Conservation (phyloP, 2,329 filamentous ascomycete genomes). For the Aureobasidium sp. region DNA sequence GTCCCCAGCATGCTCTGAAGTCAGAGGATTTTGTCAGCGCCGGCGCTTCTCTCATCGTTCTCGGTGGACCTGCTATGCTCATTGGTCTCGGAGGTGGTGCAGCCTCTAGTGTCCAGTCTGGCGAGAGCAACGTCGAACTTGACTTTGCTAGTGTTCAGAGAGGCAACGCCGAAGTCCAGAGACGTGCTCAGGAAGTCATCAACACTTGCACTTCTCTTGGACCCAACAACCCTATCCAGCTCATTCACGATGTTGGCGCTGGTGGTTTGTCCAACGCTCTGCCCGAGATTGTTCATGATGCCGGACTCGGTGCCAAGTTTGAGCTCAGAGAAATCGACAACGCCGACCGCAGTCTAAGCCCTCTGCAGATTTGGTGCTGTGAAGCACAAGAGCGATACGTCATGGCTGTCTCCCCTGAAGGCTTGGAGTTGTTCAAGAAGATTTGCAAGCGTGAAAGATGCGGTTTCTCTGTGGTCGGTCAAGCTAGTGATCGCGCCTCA, state of each 20-base stretch:
- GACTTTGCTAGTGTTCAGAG: conserved; percentile 97
- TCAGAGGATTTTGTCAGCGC: conserved; percentile 67
- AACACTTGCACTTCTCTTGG: conserved; percentile 85
- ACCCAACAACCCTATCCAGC: conserved; percentile 77
- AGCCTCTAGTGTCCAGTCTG: conserved; percentile 81
- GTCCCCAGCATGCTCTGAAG: conserved; percentile 86
- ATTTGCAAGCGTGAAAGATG: conserved; percentile 76
- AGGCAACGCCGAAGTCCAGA: conserved; percentile 93
- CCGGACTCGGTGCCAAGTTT: conserved; percentile 81
- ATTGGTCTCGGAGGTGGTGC: conserved; percentile 94
- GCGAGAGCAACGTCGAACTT: conserved; percentile 80
- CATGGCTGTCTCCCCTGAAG: conserved; percentile 71
- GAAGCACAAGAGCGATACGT: conserved; percentile 97
- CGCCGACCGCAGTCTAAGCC: conserved; percentile 84
- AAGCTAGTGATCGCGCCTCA: conserved; percentile 51
- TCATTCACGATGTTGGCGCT: conserved; percentile 96
- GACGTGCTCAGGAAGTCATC: conserved; percentile 95
- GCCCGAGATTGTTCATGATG: conserved; percentile 85
- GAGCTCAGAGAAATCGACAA: conserved; percentile 92
- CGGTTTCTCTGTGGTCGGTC: conserved; percentile 84
- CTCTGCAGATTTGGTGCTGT: conserved; percentile 95
- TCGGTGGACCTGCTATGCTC: conserved; percentile 94
- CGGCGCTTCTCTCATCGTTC: conserved; percentile 83
- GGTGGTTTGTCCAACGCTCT: conserved; percentile 79
- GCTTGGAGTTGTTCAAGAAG: conserved; percentile 62